Evolutionary conservation across 371 early-diverging fungal genomes (phyloP).

Genomic region (Haplosporangium sp.): DNA sequence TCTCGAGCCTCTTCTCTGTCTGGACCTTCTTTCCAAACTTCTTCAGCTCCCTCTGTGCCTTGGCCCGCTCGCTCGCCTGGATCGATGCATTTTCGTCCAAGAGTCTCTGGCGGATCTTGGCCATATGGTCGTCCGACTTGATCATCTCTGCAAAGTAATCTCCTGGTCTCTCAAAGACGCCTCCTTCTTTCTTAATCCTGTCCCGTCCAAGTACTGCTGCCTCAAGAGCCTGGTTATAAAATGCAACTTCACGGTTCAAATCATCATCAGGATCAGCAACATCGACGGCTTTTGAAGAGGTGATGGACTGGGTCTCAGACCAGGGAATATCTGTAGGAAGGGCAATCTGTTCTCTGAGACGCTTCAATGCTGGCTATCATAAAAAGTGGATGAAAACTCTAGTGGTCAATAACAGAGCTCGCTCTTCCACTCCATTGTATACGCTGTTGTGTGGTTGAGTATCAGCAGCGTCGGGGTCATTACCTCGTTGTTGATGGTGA

Average conservation of each 20-base stretch:
- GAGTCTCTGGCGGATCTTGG: constrained; percentile 82
- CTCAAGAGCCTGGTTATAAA: constrained; percentile 88
- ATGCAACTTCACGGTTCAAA: constrained; percentile 89
- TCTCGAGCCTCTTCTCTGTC: constrained; percentile 85
- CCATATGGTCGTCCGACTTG: constrained; percentile 95
- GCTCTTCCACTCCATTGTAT: not conserved
- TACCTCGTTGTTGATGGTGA: constrained; percentile 82
- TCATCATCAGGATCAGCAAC: constrained; percentile 85
- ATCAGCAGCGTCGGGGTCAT: too few relatives aligned
- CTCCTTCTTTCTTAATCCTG: constrained; percentile 66
- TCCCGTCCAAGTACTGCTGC: constrained; percentile 76
- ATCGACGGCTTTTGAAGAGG: constrained; percentile 67
- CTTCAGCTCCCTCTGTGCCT: constrained; percentile 86
- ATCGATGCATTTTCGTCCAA: constrained; percentile 84
- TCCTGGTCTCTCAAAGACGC: constrained; percentile 84
- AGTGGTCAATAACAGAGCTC: not conserved
- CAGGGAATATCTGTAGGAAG: constrained; percentile 75
- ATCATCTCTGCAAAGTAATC: constrained; percentile 98
- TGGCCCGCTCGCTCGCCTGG: constrained; percentile 87
- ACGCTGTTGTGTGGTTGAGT: not conserved
- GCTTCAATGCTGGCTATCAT: constrained; percentile 67
- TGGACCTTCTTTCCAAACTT: constrained; percentile 98
- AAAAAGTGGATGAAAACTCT: not conserved
- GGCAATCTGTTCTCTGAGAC: constrained; percentile 73
- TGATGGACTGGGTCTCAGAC: constrained; percentile 85